Evolutionary conservation across 176 grass and related monocot genomes (phyloP), one percentile per base, ranked within the genome.

Genomic region (Luzula sylvatica): DNA sequence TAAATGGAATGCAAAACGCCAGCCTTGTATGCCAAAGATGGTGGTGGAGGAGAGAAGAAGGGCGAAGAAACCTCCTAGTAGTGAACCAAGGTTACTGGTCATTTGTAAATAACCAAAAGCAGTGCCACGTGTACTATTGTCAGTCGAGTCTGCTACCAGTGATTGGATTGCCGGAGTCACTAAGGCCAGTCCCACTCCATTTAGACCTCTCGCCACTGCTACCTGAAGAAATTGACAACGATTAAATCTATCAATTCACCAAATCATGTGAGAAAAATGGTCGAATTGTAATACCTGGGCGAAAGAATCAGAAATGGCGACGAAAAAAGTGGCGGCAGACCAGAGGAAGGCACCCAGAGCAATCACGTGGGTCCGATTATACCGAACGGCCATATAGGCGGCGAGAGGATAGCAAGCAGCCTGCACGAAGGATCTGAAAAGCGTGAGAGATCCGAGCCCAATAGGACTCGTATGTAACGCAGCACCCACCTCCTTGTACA

Each of bases 61-160:
- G 19, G 72, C 67, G 24, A 85, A 95, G 56, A 85, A 46, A 8
- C 80, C 63, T 0, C 89, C 89, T 1, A 88, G 52, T 23, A 95
- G 65, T 8, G 83, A 81, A 14, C 88, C 88, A 18, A 84, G 20
- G 46, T 88, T 95, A 15, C 83, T 77, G 17, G 88, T 84, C 39
- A 95, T 40, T n/a, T 87, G 83, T 25, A 95, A 77, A 75, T 83
- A 95, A 60, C 88, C 83, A 32, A 95, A 95, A 1, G 83, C 88
- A 0, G 76, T 50, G 13, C 88, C 83, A 2, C 88, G 83, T 9
- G 73, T 72, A 26, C 11, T 63, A 12, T 95, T 69, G n/a, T 88
- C 79, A 3, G 79, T 84, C 24, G 67, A 88, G 54, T 95, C 88
- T 14, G 88, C 88, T 7, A 87, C 83, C 0, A 95, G 72, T 35